Percentiles rank a stretch among this genome's conserved stretches.
phyloP scores from a whole-genome alignment of 2,329 filamentous ascomycete genomes.

The Calycina marina region DNA sequence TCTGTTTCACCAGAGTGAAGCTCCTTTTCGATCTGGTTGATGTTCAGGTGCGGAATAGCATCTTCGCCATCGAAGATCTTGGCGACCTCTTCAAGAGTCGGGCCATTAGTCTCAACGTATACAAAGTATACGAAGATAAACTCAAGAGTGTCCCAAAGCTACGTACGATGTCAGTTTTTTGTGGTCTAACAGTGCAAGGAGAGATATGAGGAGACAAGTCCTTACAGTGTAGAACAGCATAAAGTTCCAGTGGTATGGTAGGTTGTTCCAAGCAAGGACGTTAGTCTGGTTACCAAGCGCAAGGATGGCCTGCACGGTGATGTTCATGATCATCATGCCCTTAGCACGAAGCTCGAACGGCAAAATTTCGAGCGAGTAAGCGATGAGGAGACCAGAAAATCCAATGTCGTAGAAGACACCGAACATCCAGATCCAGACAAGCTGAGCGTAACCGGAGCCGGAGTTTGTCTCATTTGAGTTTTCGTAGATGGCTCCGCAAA shows the following conservation, averaged over 20 bases:
- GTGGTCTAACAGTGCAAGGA: neutral
- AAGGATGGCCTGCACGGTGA: conserved; percentile 43
- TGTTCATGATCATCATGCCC: conserved; percentile 44
- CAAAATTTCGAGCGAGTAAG: conserved; percentile 19
- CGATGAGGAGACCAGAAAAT: conserved; percentile 17
- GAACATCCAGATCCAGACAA: conserved; percentile 36
- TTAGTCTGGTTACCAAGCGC: conserved; percentile 47
- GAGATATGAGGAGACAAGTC: conserved; percentile 3
- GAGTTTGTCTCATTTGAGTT: conserved; percentile 21
- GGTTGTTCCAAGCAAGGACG: conserved; percentile 42
- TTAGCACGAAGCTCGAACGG: conserved; percentile 19
- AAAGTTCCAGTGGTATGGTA: conserved; percentile 47
- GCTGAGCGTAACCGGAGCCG: conserved; percentile 16
- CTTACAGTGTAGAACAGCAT: conserved; percentile 46
- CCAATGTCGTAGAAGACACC: conserved; percentile 28
- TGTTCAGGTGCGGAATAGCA: conserved; percentile 1
- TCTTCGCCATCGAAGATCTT: conserved; percentile 11
- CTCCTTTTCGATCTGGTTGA: neutral
- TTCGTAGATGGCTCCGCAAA: conserved; percentile 5
- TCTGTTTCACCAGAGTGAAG: neutral
- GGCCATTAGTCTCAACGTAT: conserved; percentile 9
- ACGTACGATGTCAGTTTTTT: neutral
- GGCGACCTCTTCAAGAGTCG: conserved; percentile 9
- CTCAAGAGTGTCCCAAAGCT: conserved; percentile 27
- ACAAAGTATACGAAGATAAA: conserved; percentile 11